Conservation (phyloP, 2,329 filamentous ascomycete species). For the Talaromyces rugulosus region DNA sequence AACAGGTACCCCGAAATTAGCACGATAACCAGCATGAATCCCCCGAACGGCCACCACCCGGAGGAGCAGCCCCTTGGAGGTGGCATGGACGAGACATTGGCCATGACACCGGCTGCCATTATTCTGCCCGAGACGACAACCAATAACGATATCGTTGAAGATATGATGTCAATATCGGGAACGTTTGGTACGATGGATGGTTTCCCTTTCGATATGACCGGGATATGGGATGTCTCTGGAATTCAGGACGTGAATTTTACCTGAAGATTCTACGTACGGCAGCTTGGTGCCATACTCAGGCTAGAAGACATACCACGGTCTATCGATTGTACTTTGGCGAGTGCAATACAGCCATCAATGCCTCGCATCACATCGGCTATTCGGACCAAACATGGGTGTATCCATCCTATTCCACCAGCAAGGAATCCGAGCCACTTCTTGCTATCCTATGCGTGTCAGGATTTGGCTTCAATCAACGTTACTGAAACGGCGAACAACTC, state of each 20-base stretch:
- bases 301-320: not conserved
- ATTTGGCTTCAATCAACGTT: not conserved
- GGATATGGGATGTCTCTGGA: constrained; percentile 43
- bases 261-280: constrained; percentile 2
- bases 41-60: constrained; percentile 2
- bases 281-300: not conserved
- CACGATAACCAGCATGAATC: constrained; percentile 2
- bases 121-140: constrained; percentile 41
- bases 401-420: not conserved
- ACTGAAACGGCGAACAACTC: not conserved
- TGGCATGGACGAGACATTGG: constrained; percentile 18
- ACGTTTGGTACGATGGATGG: constrained; percentile 44
- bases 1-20: constrained; percentile 32
- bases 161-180: constrained; percentile 45
- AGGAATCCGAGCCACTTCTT: not conserved
- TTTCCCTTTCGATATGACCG: constrained; percentile 44
- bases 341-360: not conserved
- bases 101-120: constrained; percentile 37
- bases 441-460: not conserved
- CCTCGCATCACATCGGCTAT: not conserved
- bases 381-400: not conserved
- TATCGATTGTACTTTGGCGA: not conserved
- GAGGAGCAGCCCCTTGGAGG: constrained; percentile 14
- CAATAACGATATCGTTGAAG: constrained; percentile 43
- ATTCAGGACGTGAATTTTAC: constrained; percentile 36